Evolutionary conservation across 2,329 filamentous ascomycete species (phyloP).

Genomic region (Elsinoe australis): DNA sequence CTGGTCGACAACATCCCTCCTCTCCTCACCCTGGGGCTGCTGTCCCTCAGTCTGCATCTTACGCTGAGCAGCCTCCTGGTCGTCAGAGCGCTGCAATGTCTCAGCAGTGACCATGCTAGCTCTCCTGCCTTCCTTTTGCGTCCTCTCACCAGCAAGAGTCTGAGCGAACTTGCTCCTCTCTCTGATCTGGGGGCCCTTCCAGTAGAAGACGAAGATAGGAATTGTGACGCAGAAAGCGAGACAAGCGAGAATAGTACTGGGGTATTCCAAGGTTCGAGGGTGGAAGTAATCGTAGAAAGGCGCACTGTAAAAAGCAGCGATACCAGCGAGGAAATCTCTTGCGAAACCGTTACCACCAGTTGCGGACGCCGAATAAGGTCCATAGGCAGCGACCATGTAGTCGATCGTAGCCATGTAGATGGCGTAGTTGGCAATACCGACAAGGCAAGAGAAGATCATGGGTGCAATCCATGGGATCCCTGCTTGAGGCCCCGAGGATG

Average conservation of each 20-base stretch:
- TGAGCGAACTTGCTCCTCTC: constrained; percentile 44
- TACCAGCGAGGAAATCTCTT: constrained; percentile 62
- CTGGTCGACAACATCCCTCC: constrained; percentile 5
- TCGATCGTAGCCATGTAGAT: constrained; percentile 69
- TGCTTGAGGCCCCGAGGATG: constrained; percentile 49
- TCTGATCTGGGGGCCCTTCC: constrained; percentile 44
- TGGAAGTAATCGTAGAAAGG: constrained; percentile 45
- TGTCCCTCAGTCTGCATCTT: background rate
- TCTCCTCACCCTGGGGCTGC: background rate
- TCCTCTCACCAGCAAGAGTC: constrained; percentile 30
- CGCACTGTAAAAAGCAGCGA: constrained; percentile 57
- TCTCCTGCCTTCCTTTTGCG: constrained; percentile 24
- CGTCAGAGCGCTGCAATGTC: constrained; percentile 5
- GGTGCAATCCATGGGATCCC: constrained; percentile 57
- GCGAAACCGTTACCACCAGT: constrained; percentile 66
- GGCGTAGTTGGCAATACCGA: constrained; percentile 63
- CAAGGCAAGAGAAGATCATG: constrained; percentile 55
- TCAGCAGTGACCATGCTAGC: constrained; percentile 11
- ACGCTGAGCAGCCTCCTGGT: background rate
- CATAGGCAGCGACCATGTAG: constrained; percentile 66
- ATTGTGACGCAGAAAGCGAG: constrained; percentile 44
- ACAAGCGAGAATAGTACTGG: constrained; percentile 45
- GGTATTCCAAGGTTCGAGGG: constrained; percentile 41
- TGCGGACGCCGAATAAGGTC: constrained; percentile 61
- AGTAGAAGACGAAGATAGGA: constrained; percentile 48